These are phyloP conservation scores for Reutealis trisperma DNA, from an alignment of 345 rosid species.

Conservation along the genomic window DNA sequence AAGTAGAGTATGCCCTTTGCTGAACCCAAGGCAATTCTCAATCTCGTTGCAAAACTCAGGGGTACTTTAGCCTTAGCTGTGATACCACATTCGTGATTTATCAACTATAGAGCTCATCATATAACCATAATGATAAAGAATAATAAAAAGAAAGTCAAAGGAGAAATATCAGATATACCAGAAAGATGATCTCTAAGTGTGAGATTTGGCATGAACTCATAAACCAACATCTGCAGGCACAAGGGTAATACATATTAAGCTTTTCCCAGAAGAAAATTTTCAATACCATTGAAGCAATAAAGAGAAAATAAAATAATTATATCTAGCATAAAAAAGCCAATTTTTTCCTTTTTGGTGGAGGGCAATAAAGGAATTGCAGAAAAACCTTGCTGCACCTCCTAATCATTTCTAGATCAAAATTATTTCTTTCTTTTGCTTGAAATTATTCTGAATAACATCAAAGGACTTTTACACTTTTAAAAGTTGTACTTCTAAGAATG, in stretches of 20 bases:
- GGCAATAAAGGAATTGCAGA: background rate
- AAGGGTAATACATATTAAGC: constrained; percentile 2
- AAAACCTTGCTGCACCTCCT: background rate
- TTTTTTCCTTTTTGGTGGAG: background rate
- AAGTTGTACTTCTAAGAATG: background rate
- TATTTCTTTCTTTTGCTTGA: background rate
- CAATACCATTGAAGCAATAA: background rate
- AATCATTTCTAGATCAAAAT: background rate
- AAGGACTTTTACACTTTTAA: background rate
- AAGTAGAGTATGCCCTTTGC: constrained; percentile 85
- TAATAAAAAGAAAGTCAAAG: constrained; percentile 1
- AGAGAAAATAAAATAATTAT: background rate
- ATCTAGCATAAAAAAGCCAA: background rate
- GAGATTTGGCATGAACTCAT: constrained; percentile 89
- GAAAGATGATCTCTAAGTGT: constrained; percentile 84
- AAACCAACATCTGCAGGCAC: constrained; percentile 77
- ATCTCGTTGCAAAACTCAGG: constrained; percentile 61
- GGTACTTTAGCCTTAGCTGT: constrained; percentile 61
- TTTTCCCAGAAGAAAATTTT: constrained; percentile 9
- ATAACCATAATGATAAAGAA: background rate
- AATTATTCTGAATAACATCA: background rate
- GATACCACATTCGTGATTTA: constrained; percentile 15
- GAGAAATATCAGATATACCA: constrained; percentile 46
- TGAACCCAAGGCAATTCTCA: constrained; percentile 72
- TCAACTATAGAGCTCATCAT: constrained; percentile 6